Percentiles rank a stretch among this genome's conserved stretches.
Evolutionary conservation across 306 rosid species (phyloP).

Genomic region (Senna tora): DNA sequence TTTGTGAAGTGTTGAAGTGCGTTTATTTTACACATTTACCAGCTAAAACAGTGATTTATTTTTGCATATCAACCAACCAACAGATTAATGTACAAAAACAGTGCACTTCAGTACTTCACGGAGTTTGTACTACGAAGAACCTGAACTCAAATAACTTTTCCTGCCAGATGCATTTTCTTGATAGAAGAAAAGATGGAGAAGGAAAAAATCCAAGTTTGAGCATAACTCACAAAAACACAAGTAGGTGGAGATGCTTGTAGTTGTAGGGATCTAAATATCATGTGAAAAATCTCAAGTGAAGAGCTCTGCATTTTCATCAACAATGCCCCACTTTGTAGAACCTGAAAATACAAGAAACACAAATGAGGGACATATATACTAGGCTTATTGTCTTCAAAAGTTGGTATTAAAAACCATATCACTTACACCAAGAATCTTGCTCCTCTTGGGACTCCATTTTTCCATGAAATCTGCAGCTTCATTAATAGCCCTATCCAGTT

Average conservation of each 20-base stretch:
- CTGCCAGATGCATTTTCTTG: too few species aligned
- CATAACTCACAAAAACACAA: slow-evolving; percentile 47
- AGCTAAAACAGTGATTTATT: too few species aligned
- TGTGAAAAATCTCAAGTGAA: slow-evolving; percentile 58
- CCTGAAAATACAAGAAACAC: slow-evolving; percentile 55
- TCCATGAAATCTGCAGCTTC: slow-evolving; percentile 79
- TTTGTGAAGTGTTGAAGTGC: too few species aligned
- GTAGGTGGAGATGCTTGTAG: slow-evolving; percentile 50
- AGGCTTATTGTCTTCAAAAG: slow-evolving; percentile 26
- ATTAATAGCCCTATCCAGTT: slow-evolving; percentile 65
- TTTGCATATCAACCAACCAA: too few species aligned
- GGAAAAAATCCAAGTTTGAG: slow-evolving; percentile 60
- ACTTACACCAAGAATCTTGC: slow-evolving; percentile 77
- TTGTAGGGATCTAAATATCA: slow-evolving; percentile 49
- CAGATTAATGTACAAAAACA: too few species aligned
- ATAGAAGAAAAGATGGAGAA: neutral
- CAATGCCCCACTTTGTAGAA: slow-evolving; percentile 63
- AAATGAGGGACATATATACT: too few species aligned
- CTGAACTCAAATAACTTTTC: too few species aligned
- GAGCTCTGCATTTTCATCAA: slow-evolving; percentile 59
- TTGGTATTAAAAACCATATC: slow-evolving; percentile 6
- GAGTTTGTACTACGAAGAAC: too few species aligned
- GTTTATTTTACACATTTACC: too few species aligned
- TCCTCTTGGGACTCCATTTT: slow-evolving; percentile 71
- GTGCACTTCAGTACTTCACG: too few species aligned